Evolutionary conservation across 306 rosid species (phyloP), one percentile per base, ranked within the genome.

Genomic region (Fragaria ananassa): DNA sequence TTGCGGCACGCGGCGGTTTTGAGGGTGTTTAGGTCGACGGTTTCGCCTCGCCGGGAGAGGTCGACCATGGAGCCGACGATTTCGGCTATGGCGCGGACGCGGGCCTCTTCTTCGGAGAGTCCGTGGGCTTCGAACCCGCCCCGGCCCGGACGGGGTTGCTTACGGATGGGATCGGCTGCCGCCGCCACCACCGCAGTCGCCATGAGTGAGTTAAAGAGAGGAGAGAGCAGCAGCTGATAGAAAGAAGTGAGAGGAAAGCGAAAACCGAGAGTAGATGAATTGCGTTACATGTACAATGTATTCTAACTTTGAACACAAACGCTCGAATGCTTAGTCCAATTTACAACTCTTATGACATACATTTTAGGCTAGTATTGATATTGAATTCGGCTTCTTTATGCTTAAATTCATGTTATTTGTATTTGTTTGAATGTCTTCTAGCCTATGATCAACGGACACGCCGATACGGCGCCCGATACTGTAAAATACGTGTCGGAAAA

Each of bases 1-100:
- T 95, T 95, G 39, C 99, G 96, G 85, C 97, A 95, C 19, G 96
- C 99, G 8, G 93, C 81, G 82, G 99, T 90, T 64, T 95, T 92
- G 45, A 95, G 91, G 6, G 96, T 89, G 68, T 95, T 95, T 41
- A 95, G 91, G 82, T 95, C 97, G 80, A 95, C 97, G 81, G 83
- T 89, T 44, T 92, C 85, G 68, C 97, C 99, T 37, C 83, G 85
- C 21, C 93, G 97, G 6, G 97, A 95, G 76, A 92, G 92, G 61
- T 90, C 97, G 47, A 92, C 91, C 99, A 92, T 95, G 47, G 99
- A 92, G 58, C 78, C 86, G 0, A 95, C 97, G 76, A 95, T 95
- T 85, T 95, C 97, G 37, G 97, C 87, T 10, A 95, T 95, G 34
- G 99, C 99, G 10, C 99, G 90, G 19, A 95, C 99, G 6, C 99